Evolutionary conservation across 2,329 filamentous ascomycete species (phyloP).

Genomic region (Pseudocercospora crystallina): DNA sequence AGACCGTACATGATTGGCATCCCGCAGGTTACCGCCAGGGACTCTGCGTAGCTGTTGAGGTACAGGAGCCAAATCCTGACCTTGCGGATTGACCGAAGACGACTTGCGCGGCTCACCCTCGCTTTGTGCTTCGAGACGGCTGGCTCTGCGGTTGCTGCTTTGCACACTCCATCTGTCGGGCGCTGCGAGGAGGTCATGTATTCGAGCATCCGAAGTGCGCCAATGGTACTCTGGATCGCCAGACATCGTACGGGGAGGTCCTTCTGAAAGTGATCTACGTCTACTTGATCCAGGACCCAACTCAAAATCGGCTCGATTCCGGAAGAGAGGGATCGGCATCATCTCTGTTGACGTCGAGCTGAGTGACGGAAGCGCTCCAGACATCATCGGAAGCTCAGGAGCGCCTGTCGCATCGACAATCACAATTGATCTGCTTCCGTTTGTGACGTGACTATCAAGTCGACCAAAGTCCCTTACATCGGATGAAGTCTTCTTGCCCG

Average conservation of each 20-base stretch:
- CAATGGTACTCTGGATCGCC: slow-evolving; percentile 8
- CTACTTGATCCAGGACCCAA: slow-evolving; percentile 5
- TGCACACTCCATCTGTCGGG: slow-evolving; percentile 25
- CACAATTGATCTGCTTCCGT: slow-evolving; percentile 85
- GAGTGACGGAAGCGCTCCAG: slow-evolving; percentile 27
- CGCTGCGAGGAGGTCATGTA: slow-evolving; percentile 29
- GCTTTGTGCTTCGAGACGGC: not conserved
- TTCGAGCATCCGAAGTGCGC: slow-evolving; percentile 19
- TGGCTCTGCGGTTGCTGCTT: not conserved
- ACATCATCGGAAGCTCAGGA: slow-evolving; percentile 24
- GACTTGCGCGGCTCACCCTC: slow-evolving; percentile 33
- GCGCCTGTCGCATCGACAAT: slow-evolving; percentile 75
- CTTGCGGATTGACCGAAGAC: slow-evolving; percentile 40
- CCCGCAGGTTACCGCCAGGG: slow-evolving; percentile 51
- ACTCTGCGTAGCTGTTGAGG: slow-evolving; percentile 44
- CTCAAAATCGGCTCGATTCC: slow-evolving; percentile 15
- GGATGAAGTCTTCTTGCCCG: slow-evolving; percentile 8
- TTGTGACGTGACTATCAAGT: slow-evolving; percentile 60
- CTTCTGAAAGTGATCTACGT: not conserved
- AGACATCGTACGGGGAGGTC: slow-evolving; percentile 10
- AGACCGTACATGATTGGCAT: slow-evolving; percentile 48
- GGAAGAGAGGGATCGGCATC: slow-evolving; percentile 28
- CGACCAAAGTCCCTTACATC: slow-evolving; percentile 22
- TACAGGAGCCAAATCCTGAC: slow-evolving; percentile 36
- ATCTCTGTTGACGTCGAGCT: slow-evolving; percentile 28